A percentile compares a stretch with the other conserved stretches of the same genome.
These are phyloP conservation scores for Triticum timopheevii DNA, from an alignment of 176 grass and related monocot species.

Conservation along the genomic window DNA sequence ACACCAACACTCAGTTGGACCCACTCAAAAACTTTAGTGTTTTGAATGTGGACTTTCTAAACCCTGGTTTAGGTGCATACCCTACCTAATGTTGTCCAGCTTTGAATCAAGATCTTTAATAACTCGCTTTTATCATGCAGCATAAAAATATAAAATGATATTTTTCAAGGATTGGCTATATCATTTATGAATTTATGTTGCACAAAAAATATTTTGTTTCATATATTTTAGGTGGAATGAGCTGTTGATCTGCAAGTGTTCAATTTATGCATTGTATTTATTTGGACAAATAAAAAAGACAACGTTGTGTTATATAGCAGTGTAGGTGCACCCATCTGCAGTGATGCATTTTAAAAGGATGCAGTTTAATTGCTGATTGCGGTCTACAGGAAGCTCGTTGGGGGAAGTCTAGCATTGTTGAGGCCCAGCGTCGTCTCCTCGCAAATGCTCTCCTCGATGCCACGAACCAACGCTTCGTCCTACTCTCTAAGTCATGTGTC, in stretches of 20 bases:
- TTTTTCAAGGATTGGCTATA: no score
- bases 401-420: constrained; percentile 48
- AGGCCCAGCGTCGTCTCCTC: constrained; percentile 49
- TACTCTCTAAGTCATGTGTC: constrained; percentile 55
- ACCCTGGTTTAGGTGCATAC: background rate
- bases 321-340: background rate
- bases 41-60: no score
- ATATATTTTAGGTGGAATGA: no score
- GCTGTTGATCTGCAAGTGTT: no score
- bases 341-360: background rate
- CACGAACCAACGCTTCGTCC: constrained; percentile 48
- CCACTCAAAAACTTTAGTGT: no score
- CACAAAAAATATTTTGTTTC: no score
- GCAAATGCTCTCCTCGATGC: constrained; percentile 60
- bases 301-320: background rate
- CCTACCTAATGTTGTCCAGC: background rate
- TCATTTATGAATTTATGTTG: no score
- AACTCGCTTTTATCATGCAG: no score
- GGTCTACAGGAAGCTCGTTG: constrained; percentile 28
- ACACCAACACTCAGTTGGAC: no score
- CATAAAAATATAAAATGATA: no score
- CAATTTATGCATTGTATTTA: no score
- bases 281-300: background rate
- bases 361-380: background rate
- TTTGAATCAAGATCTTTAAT: background rate